A percentile compares a stretch with the other conserved stretches of the same genome.
Conservation (phyloP, 1,284 basidiomycete species). For the Salmacisia buchloeana region DNA sequence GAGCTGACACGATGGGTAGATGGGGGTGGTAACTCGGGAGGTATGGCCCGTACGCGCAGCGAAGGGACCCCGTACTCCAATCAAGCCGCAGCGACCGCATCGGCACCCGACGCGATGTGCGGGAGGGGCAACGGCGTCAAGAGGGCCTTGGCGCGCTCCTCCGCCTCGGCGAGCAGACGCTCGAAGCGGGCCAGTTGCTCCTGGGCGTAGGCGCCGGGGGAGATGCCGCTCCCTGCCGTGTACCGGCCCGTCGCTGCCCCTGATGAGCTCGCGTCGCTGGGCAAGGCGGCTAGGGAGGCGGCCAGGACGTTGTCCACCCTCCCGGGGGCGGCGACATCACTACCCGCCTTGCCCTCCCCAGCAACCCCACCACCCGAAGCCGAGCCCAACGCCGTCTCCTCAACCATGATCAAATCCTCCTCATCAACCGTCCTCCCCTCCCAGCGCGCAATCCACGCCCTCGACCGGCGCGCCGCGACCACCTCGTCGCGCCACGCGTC, state of each 20-base stretch:
- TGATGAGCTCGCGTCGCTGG: background rate
- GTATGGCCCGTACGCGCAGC: too few relatives aligned
- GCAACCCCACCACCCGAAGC: too few relatives aligned
- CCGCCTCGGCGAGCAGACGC: background rate
- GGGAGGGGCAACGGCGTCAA: conserved; percentile 1
- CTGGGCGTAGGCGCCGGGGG: conserved; percentile 2
- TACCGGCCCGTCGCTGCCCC: background rate
- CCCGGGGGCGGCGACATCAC: too few relatives aligned
- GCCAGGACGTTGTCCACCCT: background rate
- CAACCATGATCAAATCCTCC: background rate
- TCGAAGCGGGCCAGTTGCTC: conserved; percentile 5
- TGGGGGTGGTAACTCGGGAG: too few relatives aligned
- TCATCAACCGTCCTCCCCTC: background rate
- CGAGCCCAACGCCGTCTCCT: too few relatives aligned
- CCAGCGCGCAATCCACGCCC: conserved; percentile 7
- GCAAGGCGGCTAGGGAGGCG: background rate
- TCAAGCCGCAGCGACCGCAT: background rate
- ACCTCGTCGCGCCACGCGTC: conserved; percentile 1
- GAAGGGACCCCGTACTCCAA: too few relatives aligned
- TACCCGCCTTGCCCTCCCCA: background rate
- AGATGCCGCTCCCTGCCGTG: background rate
- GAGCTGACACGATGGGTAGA: too few relatives aligned
- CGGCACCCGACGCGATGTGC: background rate
- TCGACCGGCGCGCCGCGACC: background rate
- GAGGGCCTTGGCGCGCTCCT: conserved; percentile 4